Evolutionary conservation across 2,329 filamentous ascomycete species (phyloP).

Genomic region (Calonectria multiphialidica): DNA sequence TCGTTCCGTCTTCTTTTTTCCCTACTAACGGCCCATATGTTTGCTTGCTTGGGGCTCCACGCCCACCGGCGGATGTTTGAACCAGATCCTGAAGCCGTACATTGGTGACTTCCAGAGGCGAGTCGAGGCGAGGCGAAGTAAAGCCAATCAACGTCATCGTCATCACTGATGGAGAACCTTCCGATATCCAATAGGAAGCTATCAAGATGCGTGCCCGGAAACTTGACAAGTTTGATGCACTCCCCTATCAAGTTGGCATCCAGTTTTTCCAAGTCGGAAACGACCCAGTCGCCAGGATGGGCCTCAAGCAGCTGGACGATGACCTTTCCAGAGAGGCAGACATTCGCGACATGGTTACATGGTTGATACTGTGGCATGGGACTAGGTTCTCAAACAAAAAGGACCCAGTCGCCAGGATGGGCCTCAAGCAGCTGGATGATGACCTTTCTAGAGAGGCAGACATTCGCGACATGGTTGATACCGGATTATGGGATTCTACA

Average conservation of each 20-base stretch:
- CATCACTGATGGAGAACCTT: conserved; percentile 88
- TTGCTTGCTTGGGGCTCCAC: too few species aligned
- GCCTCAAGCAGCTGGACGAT: conserved; percentile 82
- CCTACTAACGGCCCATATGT: too few species aligned
- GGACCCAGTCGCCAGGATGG: conserved; percentile 72
- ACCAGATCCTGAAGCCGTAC: too few species aligned
- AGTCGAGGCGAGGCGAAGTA: too few species aligned
- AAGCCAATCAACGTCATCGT: conserved; percentile 96
- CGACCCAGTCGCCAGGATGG: conserved; percentile 72
- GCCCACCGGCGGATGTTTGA: too few species aligned
- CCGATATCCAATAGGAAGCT: conserved; percentile 80
- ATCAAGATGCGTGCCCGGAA: conserved; percentile 76
- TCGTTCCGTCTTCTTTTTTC: too few species aligned
- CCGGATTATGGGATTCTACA: conserved; percentile 76
- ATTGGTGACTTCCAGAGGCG: too few species aligned
- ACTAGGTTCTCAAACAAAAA: too few species aligned
- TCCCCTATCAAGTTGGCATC: conserved; percentile 86
- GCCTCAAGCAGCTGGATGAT: conserved; percentile 82
- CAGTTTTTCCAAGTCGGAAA: conserved; percentile 97
- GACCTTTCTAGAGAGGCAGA: conserved; percentile 64
- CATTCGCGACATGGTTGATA: conserved; percentile 92
- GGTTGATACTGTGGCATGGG: too few species aligned
- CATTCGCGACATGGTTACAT: too few species aligned
- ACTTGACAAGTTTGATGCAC: conserved; percentile 77
- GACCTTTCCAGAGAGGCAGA: conserved; percentile 64